Conservation (phyloP, 2,329 filamentous ascomycete genomes). For the Aspergillus sp. region DNA sequence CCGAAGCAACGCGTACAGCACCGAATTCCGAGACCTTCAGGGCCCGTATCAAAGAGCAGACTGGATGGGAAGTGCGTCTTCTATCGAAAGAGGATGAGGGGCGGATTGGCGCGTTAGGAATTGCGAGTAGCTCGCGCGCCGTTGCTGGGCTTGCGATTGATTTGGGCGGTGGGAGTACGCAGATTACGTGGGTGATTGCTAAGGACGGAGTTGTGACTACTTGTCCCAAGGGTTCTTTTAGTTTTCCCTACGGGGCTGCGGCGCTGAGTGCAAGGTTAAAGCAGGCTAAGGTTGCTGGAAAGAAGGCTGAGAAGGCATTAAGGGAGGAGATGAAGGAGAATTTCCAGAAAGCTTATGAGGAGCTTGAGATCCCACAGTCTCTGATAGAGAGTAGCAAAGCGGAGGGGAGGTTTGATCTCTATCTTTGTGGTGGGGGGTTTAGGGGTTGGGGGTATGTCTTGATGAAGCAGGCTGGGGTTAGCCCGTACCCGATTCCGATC, state of each 20-base stretch:
- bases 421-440: slow-evolving; percentile 87
- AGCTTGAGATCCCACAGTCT: slow-evolving; percentile 56
- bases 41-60: slow-evolving; percentile 59
- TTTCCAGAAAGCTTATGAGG: slow-evolving; percentile 61
- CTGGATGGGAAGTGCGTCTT: slow-evolving; percentile 69
- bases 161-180: slow-evolving; percentile 73
- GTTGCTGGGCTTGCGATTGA: slow-evolving; percentile 84
- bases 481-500: slow-evolving; percentile 79
- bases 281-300: slow-evolving; percentile 46
- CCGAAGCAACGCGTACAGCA: slow-evolving; percentile 83
- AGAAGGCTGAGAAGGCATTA: slow-evolving; percentile 50
- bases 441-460: slow-evolving; percentile 87
- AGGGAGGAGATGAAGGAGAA: slow-evolving; percentile 56
- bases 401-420: slow-evolving; percentile 64
- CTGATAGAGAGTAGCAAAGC: slow-evolving; percentile 46
- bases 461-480: slow-evolving; percentile 71
- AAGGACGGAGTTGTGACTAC: slow-evolving; percentile 51
- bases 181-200: slow-evolving; percentile 66
- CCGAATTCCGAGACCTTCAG: slow-evolving; percentile 71
- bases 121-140: slow-evolving; percentile 68
- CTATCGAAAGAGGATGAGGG: slow-evolving; percentile 80
- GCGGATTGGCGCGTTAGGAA: slow-evolving; percentile 77
- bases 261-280: slow-evolving; percentile 59
- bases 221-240: slow-evolving; percentile 58
- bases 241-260: slow-evolving; percentile 69